Base-by-base conservation (phyloP, 345 rosid species). In the Salix koriyanagi region DNA sequence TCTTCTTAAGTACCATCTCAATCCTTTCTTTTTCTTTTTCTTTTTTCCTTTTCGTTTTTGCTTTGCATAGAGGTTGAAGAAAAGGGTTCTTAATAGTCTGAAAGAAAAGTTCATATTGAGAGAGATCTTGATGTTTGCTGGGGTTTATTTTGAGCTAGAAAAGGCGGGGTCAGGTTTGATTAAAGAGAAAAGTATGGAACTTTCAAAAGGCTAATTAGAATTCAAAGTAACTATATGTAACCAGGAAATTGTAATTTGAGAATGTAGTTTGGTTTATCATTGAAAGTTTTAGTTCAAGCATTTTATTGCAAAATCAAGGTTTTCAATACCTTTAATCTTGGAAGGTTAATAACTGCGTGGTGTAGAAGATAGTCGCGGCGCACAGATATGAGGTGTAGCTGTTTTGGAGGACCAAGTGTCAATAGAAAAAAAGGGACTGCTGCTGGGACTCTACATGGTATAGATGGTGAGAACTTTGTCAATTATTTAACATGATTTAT, bases 321-420 rank as follows among this genome's bases (percentile, higher is more conserved):
- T 25, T 25, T 25, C 25, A 25, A 25, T 25, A 25, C 25, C 25
- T 25, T 32, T 52, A 3, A 23, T 58, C 46, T 46, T 39, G 71
- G 23, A 76, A 72, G 74, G 76, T 75, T 7, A 21, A 70, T 73
- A 30, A 60, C 66, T 64, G 77, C 76, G 84, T 79, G 83, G 84
- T 46, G 8, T 78, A 69, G 76, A 44, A 32, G 73, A 44, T 12
- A 65, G 67, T 72, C 42, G 77, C 16, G 7, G 64, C 7, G 19
- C 30, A 52, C 7, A 77, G 82, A 75, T 30, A 88, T 88, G 91
- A 77, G 72, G 78, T 88, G 88, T 66, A 46, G 82, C 70, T 88
- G 91, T 79, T 86, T 88, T 67, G 72, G 21, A 64, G 39, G 48
- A 26, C 76, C 70, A 56, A 7, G 36, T 32, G 36, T 13, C 19